These are phyloP conservation scores for Neonectria faginata DNA, from an alignment of 2,329 filamentous ascomycete species.

Conservation along the genomic window DNA sequence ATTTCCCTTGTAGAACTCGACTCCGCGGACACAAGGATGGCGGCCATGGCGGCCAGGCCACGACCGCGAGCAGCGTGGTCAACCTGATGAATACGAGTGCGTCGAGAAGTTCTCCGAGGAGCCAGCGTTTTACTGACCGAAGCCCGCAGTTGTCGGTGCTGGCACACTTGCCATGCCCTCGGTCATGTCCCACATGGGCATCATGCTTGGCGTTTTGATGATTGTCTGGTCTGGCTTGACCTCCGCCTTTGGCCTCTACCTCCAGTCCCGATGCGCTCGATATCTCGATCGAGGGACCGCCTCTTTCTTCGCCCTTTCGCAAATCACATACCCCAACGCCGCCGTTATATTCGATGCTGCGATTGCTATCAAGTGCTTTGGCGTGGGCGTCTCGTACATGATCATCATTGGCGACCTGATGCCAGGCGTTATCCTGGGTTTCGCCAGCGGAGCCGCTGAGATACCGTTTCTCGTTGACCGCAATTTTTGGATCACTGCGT, in stretches of 20 bases:
- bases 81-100: slow-evolving; percentile 96
- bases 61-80: slow-evolving; percentile 90
- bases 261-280: slow-evolving; percentile 91
- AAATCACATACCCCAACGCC: slow-evolving; percentile 96
- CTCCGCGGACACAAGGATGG: slow-evolving; percentile 77
- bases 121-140: slow-evolving; percentile 37
- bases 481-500: slow-evolving; percentile 97
- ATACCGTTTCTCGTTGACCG: slow-evolving; percentile 85
- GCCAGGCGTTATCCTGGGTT: slow-evolving; percentile 90
- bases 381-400: slow-evolving; percentile 95
- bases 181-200: slow-evolving; percentile 95
- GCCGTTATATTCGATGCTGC: slow-evolving; percentile 95
- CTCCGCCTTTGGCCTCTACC: slow-evolving; percentile 91
- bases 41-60: slow-evolving; percentile 78
- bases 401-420: slow-evolving; percentile 99
- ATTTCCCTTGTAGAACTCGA: slow-evolving; percentile 59
- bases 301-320: slow-evolving; percentile 96
- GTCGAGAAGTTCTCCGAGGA: slow-evolving; percentile 43
- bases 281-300: slow-evolving; percentile 90
- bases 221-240: slow-evolving; percentile 93
- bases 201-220: slow-evolving; percentile 83
- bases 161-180: slow-evolving; percentile 96
- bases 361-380: slow-evolving; percentile 98
- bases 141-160: slow-evolving; percentile 82
- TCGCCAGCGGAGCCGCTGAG: slow-evolving; percentile 71